phyloP scores from a whole-genome alignment of 192 early-diverging fungal genomes.

The Paraglomus brasilianum region DNA sequence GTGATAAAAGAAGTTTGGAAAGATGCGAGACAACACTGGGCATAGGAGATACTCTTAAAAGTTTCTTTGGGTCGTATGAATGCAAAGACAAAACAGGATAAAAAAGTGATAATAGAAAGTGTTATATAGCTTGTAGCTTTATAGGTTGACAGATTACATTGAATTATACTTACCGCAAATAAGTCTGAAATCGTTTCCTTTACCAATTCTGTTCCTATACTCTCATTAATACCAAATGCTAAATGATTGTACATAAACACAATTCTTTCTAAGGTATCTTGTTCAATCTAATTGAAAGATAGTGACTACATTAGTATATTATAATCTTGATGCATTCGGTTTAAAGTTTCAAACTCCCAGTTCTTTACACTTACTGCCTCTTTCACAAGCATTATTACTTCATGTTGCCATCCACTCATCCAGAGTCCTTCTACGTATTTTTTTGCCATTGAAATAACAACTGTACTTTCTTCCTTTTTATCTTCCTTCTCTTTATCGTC shows the following conservation, averaged over 20 bases:
- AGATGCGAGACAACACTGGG: slow-evolving; percentile 31
- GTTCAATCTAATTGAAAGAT: slow-evolving; percentile 22
- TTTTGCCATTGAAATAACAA: slow-evolving; percentile 24
- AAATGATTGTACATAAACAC: slow-evolving; percentile 21
- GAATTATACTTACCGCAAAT: slow-evolving; percentile 39
- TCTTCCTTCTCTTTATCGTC: neutral
- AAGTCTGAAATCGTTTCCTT: slow-evolving; percentile 44
- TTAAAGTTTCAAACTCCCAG: too few relatives aligned
- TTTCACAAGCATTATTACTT: slow-evolving; percentile 24
- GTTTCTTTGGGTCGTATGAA: slow-evolving; percentile 31
- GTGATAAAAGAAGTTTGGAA: slow-evolving; percentile 38
- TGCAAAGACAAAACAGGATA: neutral
- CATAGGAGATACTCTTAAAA: slow-evolving; percentile 39
- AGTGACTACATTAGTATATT: neutral
- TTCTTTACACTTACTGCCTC: slow-evolving; percentile 14
- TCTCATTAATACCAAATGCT: slow-evolving; percentile 28
- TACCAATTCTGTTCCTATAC: slow-evolving; percentile 41
- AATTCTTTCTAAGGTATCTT: slow-evolving; percentile 25
- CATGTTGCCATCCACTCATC: slow-evolving; percentile 33
- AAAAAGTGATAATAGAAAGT: neutral
- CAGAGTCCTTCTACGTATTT: slow-evolving; percentile 35
- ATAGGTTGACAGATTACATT: neutral
- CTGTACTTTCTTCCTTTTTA: neutral
- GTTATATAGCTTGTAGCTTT: neutral
- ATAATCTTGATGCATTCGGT: too few relatives aligned